A percentile compares a stretch with the other conserved stretches of the same genome.
Conservation (phyloP, 495 filamentous ascomycete species). For the Xylaria intraflava region DNA sequence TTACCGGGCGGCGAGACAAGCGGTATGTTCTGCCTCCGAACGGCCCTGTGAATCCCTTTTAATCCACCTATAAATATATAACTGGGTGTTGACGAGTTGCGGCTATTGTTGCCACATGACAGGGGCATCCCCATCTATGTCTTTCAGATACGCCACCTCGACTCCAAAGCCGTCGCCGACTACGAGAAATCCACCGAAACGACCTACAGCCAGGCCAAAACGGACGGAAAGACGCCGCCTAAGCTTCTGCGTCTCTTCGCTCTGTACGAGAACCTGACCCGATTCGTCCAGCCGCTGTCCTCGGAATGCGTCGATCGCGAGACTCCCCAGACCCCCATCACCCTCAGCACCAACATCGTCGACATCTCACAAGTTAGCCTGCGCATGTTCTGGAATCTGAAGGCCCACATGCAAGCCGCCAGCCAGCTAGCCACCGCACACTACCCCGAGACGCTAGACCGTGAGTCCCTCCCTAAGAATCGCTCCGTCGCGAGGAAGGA, state of each 20-base stretch:
- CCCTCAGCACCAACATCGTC: slow-evolving; percentile 83
- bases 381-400: slow-evolving; percentile 91
- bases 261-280: slow-evolving; percentile 82
- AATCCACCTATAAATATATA: background rate
- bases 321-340: slow-evolving; percentile 67
- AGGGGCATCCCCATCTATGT: slow-evolving; percentile 87
- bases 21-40: slow-evolving; percentile 18
- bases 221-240: slow-evolving; percentile 54
- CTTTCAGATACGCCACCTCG: slow-evolving; percentile 75
- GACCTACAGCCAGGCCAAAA: slow-evolving; percentile 45
- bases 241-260: slow-evolving; percentile 77
- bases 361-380: slow-evolving; percentile 77
- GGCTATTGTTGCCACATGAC: background rate
- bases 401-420: slow-evolving; percentile 85
- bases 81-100: slow-evolving; percentile 1
- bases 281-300: slow-evolving; percentile 78
- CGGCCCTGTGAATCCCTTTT: background rate
- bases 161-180: slow-evolving; percentile 68
- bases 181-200: slow-evolving; percentile 59
- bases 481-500: background rate
- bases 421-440: slow-evolving; percentile 80
- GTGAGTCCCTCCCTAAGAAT: slow-evolving; percentile 36
- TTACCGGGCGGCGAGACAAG: slow-evolving; percentile 80
- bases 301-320: slow-evolving; percentile 61
- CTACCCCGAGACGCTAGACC: slow-evolving; percentile 84